Evolutionary conservation across 1,139 yeast species (phyloP).

Genomic region (Saccharomycopsis crataegensis): DNA sequence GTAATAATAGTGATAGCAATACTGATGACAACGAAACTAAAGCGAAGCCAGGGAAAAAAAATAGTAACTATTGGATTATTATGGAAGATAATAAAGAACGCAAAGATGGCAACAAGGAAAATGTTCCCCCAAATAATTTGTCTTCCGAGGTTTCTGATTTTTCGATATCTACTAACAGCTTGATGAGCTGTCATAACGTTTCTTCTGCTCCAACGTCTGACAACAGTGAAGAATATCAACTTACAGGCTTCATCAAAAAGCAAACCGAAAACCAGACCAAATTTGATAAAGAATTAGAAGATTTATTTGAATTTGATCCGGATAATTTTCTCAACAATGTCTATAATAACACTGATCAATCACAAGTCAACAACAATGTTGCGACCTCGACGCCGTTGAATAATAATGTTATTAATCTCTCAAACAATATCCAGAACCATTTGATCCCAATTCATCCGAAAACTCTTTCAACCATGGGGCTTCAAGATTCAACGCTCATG

Average conservation of each 20-base stretch:
- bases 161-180: neutral
- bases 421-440: neutral
- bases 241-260: neutral
- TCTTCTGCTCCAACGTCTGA: conserved; percentile 9
- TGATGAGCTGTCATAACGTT: neutral
- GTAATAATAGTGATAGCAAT: too few relatives aligned
- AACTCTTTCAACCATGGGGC: neutral
- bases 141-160: conserved; percentile 12
- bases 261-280: neutral
- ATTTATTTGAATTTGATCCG: conserved; percentile 8
- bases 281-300: conserved; percentile 8
- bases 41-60: neutral
- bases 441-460: neutral
- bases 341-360: neutral
- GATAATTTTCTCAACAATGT: conserved; percentile 10
- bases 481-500: neutral
- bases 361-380: too few relatives aligned
- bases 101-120: conserved; percentile 11
- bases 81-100: neutral
- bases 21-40: too few relatives aligned
- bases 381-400: too few relatives aligned
- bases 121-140: conserved; percentile 12
- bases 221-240: neutral
- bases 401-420: too few relatives aligned
- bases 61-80: conserved; percentile 11